These are phyloP conservation scores for Gossypium raimondii DNA, from an alignment of 345 rosid species.

Conservation along the genomic window DNA sequence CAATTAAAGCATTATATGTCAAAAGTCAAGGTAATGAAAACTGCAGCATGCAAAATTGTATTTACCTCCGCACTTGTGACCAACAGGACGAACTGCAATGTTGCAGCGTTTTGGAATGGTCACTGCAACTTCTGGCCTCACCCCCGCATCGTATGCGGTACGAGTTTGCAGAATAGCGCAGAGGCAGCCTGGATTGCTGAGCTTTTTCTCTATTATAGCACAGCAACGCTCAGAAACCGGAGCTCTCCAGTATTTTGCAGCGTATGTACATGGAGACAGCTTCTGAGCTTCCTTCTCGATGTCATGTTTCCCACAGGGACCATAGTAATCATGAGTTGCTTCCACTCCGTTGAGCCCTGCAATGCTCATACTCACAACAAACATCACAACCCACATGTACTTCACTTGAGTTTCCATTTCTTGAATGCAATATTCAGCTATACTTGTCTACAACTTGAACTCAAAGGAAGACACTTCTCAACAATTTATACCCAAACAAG, in stretches of 20 bases:
- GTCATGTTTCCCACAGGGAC: constrained; percentile 40
- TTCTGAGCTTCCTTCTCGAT: constrained; percentile 70
- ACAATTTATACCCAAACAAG: too few relatives aligned
- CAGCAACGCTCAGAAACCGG: constrained; percentile 67
- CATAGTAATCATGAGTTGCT: too few relatives aligned
- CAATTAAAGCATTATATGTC: too few relatives aligned
- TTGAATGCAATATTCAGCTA: constrained; percentile 24
- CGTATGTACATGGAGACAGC: constrained; percentile 73
- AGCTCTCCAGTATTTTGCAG: constrained; percentile 16
- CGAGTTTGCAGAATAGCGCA: constrained; percentile 77
- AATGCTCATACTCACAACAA: too few relatives aligned
- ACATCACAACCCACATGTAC: too few relatives aligned
- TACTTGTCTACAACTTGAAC: too few relatives aligned
- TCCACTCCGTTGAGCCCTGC: too few relatives aligned
- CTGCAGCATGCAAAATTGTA: constrained; percentile 12
- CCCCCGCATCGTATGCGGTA: constrained; percentile 62
- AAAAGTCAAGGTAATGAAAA: too few relatives aligned
- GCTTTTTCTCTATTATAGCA: constrained; percentile 51
- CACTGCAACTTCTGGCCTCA: constrained; percentile 63
- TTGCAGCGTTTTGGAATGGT: constrained; percentile 90
- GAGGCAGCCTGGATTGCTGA: constrained; percentile 69
- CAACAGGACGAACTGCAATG: constrained; percentile 63
- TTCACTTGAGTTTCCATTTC: too few relatives aligned
- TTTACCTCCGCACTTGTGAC: constrained; percentile 77
- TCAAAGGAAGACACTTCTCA: too few relatives aligned